These are phyloP conservation scores for Diaporthe citriasiana DNA, from an alignment of 2,329 filamentous ascomycete genomes.

Conservation along the genomic window DNA sequence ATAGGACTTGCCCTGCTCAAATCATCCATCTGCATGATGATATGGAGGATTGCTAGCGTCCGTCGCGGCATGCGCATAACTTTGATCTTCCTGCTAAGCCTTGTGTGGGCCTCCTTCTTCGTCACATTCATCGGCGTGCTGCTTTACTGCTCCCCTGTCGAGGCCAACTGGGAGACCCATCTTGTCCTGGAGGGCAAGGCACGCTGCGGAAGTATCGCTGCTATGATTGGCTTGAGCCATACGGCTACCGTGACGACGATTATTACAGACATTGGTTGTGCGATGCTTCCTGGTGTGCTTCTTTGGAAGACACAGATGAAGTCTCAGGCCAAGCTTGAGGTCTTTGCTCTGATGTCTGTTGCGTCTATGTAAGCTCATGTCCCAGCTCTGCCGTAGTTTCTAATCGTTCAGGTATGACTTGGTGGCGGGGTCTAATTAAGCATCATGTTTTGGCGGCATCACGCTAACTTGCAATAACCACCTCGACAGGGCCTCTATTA, in stretches of 20 bases:
- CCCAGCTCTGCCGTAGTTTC: neutral
- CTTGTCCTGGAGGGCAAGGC: conserved; percentile 6
- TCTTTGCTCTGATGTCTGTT: conserved; percentile 46
- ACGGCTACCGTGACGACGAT: neutral
- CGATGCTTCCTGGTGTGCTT: neutral
- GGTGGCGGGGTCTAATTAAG: too few relatives aligned
- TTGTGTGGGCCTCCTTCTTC: conserved; percentile 9
- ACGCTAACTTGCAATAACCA: too few relatives aligned
- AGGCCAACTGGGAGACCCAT: neutral
- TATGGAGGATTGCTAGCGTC: conserved; percentile 28
- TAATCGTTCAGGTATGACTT: neutral
- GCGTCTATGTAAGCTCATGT: conserved; percentile 46
- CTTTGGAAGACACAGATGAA: conserved; percentile 31
- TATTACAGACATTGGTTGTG: neutral
- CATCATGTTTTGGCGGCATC: too few relatives aligned
- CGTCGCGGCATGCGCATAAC: neutral
- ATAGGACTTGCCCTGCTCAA: conserved; percentile 16
- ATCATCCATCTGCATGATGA: conserved; percentile 31
- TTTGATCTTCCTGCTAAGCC: neutral
- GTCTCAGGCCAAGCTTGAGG: conserved; percentile 43
- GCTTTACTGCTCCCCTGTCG: neutral
- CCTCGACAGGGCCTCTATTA: conserved; percentile 45
- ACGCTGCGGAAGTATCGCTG: neutral
- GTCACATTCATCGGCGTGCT: conserved; percentile 6
- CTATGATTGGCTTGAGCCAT: conserved; percentile 21